A percentile compares a stretch with the other conserved stretches of the same genome.
phyloP scores from a whole-genome alignment of 1,139 yeast species.

The Taphrina confusa region DNA sequence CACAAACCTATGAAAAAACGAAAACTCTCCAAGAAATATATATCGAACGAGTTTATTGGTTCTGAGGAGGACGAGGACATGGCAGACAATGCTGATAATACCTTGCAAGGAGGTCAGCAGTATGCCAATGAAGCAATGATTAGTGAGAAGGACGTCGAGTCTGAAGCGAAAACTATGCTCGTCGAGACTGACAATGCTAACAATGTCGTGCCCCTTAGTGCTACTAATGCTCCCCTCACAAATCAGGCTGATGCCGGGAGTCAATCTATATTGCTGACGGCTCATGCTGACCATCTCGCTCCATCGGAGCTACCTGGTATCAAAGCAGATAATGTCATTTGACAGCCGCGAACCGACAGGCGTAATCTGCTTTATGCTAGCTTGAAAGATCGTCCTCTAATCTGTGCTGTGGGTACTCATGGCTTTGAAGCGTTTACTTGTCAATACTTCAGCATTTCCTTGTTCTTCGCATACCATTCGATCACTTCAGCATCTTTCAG shows the following conservation, averaged over 20 bases:
- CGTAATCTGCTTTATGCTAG: too few relatives aligned
- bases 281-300: background rate
- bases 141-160: background rate
- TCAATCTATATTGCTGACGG: background rate
- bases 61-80: conserved; percentile 15
- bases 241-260: conserved; percentile 4
- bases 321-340: background rate
- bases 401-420: too few relatives aligned
- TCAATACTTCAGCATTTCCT: conserved; percentile 24
- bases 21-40: conserved; percentile 16
- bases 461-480: conserved; percentile 25
- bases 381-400: too few relatives aligned
- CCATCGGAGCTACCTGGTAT: background rate
- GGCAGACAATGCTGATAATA: background rate
- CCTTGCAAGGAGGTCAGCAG: background rate
- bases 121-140: conserved; percentile 19
- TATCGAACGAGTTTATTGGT: conserved; percentile 12
- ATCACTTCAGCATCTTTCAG: conserved; percentile 29
- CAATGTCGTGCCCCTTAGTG: background rate
- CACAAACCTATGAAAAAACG: conserved; percentile 8
- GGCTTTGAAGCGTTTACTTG: too few relatives aligned
- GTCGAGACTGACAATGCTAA: background rate
- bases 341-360: background rate
- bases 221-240: background rate
- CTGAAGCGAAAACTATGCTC: background rate